phyloP scores from a whole-genome alignment of 192 early-diverging fungal genomes.

The Coemansia sp. region DNA sequence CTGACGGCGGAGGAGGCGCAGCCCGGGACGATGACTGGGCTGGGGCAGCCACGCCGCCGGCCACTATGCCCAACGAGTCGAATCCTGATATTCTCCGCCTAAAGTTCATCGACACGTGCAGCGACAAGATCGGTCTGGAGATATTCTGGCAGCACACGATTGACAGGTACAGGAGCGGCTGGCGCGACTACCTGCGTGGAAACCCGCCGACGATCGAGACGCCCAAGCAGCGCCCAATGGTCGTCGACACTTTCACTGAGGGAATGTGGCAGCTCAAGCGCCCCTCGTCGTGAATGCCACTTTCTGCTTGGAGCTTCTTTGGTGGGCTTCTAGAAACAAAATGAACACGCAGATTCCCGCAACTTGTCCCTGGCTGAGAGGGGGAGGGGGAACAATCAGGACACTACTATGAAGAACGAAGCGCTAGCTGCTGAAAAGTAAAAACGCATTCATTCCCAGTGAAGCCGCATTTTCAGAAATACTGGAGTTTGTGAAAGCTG shows the following conservation, averaged over 20 bases:
- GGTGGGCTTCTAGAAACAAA: neutral
- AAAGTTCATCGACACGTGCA: constrained; percentile 65
- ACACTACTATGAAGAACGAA: too few species aligned
- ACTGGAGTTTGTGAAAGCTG: neutral
- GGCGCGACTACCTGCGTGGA: constrained; percentile 20
- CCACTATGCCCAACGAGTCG: constrained; percentile 29
- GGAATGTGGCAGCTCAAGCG: constrained; percentile 31
- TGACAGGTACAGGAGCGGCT: constrained; percentile 35
- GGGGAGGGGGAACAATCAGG: too few species aligned
- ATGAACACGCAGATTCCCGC: neutral
- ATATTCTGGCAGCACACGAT: constrained; percentile 66
- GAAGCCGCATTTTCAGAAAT: neutral
- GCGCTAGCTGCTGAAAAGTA: too few species aligned
- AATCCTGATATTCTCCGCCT: constrained; percentile 62
- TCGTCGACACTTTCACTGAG: constrained; percentile 43
- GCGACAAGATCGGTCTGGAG: constrained; percentile 56
- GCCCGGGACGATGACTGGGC: neutral
- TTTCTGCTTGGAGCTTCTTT: neutral
- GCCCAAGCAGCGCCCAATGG: constrained; percentile 28
- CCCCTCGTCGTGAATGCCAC: neutral
- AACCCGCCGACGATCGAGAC: constrained; percentile 12
- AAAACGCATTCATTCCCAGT: neutral
- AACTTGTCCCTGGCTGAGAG: too few species aligned
- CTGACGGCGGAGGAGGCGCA: neutral
- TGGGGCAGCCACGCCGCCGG: constrained; percentile 15